phyloP scores from a whole-genome alignment of 176 grass and related monocot genomes.

The Bonia amplexicaulis region DNA sequence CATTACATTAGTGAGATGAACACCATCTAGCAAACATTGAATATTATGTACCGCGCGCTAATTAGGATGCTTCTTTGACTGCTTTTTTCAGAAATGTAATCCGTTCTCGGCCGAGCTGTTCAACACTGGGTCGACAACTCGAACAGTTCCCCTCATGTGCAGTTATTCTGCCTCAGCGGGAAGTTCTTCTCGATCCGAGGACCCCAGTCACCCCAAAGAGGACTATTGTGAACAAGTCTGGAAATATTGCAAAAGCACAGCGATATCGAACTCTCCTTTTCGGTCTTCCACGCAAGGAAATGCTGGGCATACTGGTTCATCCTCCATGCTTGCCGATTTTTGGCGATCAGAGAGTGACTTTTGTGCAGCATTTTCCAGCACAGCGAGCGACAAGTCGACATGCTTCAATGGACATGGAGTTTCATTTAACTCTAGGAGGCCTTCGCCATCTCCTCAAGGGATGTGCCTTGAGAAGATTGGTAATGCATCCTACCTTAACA shows the following conservation, averaged over 20 bases:
- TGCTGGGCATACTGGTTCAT: conserved; percentile 1
- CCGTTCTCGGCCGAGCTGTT: conserved; percentile 47
- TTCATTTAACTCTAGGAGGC: conserved; percentile 41
- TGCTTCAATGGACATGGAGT: conserved; percentile 51
- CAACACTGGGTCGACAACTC: neutral
- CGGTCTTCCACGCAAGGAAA: conserved; percentile 6
- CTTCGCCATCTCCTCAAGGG: conserved; percentile 30
- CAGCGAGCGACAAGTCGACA: conserved; percentile 18
- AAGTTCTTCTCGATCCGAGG: conserved; percentile 1
- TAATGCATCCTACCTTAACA: conserved; percentile 55
- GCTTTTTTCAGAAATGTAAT: conserved; percentile 48
- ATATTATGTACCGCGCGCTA: too few species aligned
- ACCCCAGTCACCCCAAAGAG: neutral
- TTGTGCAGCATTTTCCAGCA: conserved; percentile 36
- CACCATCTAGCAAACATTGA: too few species aligned
- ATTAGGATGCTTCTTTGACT: neutral
- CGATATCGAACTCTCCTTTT: conserved; percentile 62
- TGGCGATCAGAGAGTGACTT: conserved; percentile 55
- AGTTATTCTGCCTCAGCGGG: neutral
- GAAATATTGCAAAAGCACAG: conserved; percentile 42
- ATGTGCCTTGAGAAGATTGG: conserved; percentile 54
- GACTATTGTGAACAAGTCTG: conserved; percentile 43
- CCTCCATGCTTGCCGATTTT: conserved; percentile 41
- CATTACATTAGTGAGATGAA: too few species aligned
- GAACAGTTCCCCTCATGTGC: conserved; percentile 42